These are phyloP conservation scores for Wickerhamomyces kurtzmanii DNA, from an alignment of 805 yeast genomes.

Conservation along the genomic window DNA sequence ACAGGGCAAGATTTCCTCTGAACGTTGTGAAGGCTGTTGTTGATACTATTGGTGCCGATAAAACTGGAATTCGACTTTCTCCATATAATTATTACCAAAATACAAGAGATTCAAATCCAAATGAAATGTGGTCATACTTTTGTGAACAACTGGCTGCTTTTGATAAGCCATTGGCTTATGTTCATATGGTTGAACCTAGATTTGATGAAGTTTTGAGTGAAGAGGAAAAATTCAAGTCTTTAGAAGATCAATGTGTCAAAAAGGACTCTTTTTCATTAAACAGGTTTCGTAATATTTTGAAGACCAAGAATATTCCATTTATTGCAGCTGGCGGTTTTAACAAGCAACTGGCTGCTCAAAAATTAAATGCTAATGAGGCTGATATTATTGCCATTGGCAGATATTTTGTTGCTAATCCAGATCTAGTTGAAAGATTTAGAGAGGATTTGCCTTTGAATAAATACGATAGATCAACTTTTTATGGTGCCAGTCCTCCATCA, in stretches of 20 bases:
- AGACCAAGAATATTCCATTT: constrained; percentile 1
- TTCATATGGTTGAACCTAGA: constrained; percentile 27
- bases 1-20: constrained; percentile 23
- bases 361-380: constrained; percentile 8
- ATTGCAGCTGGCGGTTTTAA: constrained; percentile 19
- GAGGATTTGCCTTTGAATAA: constrained; percentile 27
- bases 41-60: constrained; percentile 24
- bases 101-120: constrained; percentile 10
- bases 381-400: constrained; percentile 34
- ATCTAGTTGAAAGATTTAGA: constrained; percentile 34
- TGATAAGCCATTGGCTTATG: constrained; percentile 19
- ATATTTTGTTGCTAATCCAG: constrained; percentile 45
- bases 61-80: constrained; percentile 22
- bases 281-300: constrained; percentile 2
- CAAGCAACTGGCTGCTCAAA: constrained; percentile 15
- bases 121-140: constrained; percentile 7
- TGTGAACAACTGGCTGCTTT: constrained; percentile 7
- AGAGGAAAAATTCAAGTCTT: constrained; percentile 3
- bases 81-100: constrained; percentile 24
- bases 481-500: constrained; percentile 20
- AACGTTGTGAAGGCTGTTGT: constrained; percentile 27
- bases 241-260: constrained; percentile 1
- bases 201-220: constrained; percentile 13
- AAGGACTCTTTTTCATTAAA: constrained; percentile 2
- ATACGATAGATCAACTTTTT: constrained; percentile 41